phyloP scores from a whole-genome alignment of 345 rosid genomes.

The Ricinus communis region DNA sequence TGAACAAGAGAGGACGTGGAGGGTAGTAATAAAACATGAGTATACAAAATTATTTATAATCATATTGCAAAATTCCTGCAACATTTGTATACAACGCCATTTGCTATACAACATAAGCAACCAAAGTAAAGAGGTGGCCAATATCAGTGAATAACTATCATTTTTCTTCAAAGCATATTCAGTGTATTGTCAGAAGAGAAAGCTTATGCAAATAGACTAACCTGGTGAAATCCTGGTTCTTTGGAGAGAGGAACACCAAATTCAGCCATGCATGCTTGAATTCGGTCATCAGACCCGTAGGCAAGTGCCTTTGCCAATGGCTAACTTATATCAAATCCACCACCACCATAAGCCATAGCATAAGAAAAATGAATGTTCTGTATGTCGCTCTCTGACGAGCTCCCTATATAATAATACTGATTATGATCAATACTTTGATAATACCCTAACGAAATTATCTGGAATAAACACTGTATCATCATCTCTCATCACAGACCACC shows the following conservation, averaged over 20 bases:
- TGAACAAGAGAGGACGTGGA: too few relatives aligned
- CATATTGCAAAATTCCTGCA: too few relatives aligned
- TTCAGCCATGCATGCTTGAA: slow-evolving; percentile 88
- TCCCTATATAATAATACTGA: slow-evolving; percentile 64
- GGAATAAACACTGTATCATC: slow-evolving; percentile 76
- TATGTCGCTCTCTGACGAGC: slow-evolving; percentile 65
- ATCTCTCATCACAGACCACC: slow-evolving; percentile 92
- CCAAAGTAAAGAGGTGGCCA: too few relatives aligned
- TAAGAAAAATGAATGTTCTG: slow-evolving; percentile 69
- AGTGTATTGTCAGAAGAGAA: too few relatives aligned
- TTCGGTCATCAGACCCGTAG: slow-evolving; percentile 82
- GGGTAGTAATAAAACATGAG: too few relatives aligned
- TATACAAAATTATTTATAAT: too few relatives aligned
- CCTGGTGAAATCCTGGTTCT: slow-evolving; percentile 88
- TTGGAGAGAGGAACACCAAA: slow-evolving; percentile 78
- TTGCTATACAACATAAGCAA: too few relatives aligned
- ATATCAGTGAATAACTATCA: too few relatives aligned
- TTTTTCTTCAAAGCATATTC: too few relatives aligned
- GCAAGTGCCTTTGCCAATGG: slow-evolving; percentile 58
- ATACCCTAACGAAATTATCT: slow-evolving; percentile 61
- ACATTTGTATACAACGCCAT: too few relatives aligned
- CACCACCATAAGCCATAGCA: slow-evolving; percentile 88
- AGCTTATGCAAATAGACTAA: slow-evolving; percentile 32
- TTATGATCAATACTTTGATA: slow-evolving; percentile 66
- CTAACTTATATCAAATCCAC: slow-evolving; percentile 82